Evolutionary conservation across 352 stramenopile genomes (phyloP), one percentile per base, ranked within the genome.

Genomic region (Pythium aristosporum): DNA sequence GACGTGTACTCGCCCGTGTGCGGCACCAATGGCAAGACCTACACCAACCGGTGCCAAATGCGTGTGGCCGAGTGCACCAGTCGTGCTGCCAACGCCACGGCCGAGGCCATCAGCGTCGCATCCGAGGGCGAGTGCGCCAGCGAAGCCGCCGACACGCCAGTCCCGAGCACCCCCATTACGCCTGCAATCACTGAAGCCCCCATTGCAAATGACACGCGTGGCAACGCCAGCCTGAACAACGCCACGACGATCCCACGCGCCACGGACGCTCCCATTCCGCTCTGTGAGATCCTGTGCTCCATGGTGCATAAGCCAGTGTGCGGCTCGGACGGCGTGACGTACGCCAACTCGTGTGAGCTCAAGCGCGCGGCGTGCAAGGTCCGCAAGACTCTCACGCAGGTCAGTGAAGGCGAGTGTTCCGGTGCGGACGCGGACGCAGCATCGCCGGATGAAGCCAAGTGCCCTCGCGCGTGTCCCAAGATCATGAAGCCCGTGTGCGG

Each of bases 11-110:
- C 60, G 42, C 61, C 61, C 20, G 59, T 65, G 47, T 69, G 62
- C 32, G 62, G 62, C 55, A 64, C 62, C 6, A 54, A 75, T 28
- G 63, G 63, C 34, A 36, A 53, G 9, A 75, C 63, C 3, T 75
- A 75, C 61, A 43, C 18, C 18, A 75, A 75, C 61, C 43, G 59
- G 18, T 75, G 69, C 64, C 15, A 54, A 3, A 21, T 75, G 28
- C 6, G 60, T 16, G 23, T 63, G 12, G 59, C 57, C 32, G 32
- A 53, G 3, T 75, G 69, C 54, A 65, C 60, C 48, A 18, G 18
- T 11, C 36, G 30, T 18, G 5, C 42, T 20, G 30, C 54, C 21
- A 18, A 53, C 13, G 18, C 48, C 15, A 8, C 39, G 39, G 23
- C 16, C 42, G 57, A 47, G 13, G 56, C 20, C 11, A 60, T 70